Evolutionary conservation across 106 monocot species (phyloP), one percentile per base, ranked within the genome.

Genomic region (Platanthera guangdongensis): DNA sequence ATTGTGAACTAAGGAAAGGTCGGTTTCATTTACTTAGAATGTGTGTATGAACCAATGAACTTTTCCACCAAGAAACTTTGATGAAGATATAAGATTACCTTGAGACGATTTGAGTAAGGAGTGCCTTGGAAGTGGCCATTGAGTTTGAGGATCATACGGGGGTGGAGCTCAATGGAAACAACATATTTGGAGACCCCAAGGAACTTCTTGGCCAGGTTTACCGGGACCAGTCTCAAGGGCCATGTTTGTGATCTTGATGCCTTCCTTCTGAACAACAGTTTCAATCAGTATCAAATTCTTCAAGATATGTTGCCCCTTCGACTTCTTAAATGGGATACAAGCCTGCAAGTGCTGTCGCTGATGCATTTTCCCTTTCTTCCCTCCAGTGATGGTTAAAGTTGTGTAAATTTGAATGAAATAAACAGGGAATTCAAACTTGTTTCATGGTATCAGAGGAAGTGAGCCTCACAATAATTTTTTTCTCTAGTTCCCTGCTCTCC

Each of bases 211-310:
- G 94, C 91, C n/a, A 97, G 91, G 72, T 97, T 97, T 12, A 10
- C 91, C 94, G 4, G 91, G 97, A 0, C 97, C 97, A 70, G 94
- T 97, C 91, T 97, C 97, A 11, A 97, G 94, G 73, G 91, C 86
- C 49, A 94, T 82, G 53, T 97, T 93, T 12, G 93, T 94, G 75
- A 93, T 78, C 73, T 97, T 91, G 80, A 97, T 89, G 21, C 97
- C 91, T 3, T 91, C 84, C 69, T 97, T 97, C 83, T 89, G 80
- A 14, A 97, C 91, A 69, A 97, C 94, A 55, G 87, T 65, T 3
- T 97, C 93, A 9, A 97, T 86, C 15, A 97, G 63, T 88, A 85
- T 83, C 7, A 93, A 93, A 74, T 97, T 97, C 83, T 81, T 89
- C 60, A 97, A 83, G 25, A 97, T 97, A 72, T 94, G 97, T 86